These are phyloP conservation scores for Psilocybe mexicana DNA, from an alignment of 1,284 basidiomycete species.

Conservation along the genomic window DNA sequence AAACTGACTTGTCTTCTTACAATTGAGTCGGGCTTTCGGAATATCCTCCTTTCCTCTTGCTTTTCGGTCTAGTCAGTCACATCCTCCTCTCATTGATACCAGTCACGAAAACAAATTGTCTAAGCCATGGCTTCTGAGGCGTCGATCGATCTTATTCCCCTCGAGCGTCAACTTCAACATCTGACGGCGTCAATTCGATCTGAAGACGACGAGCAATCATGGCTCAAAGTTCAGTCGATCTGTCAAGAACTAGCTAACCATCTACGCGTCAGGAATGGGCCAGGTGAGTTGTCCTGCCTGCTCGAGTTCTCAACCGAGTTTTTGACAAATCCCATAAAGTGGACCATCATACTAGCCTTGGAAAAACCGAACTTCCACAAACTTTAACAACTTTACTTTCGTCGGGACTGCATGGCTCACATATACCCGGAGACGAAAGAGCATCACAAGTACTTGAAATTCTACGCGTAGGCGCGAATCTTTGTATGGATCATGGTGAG, in stretches of 20 bases:
- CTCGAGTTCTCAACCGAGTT: slow-evolving; percentile 2
- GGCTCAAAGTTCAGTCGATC: slow-evolving; percentile 52
- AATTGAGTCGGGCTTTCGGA: background rate
- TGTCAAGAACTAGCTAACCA: slow-evolving; percentile 62
- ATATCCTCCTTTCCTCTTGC: background rate
- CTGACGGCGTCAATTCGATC: slow-evolving; percentile 38
- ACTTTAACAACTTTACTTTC: slow-evolving; percentile 62
- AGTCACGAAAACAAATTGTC: background rate
- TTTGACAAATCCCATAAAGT: slow-evolving; percentile 37
- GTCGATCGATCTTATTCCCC: slow-evolving; percentile 28
- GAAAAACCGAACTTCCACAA: slow-evolving; percentile 61
- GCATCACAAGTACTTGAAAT: slow-evolving; percentile 61
- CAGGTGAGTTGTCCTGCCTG: slow-evolving; percentile 35
- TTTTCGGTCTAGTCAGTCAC: background rate
- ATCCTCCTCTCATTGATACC: background rate
- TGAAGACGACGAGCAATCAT: slow-evolving; percentile 38
- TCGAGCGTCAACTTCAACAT: slow-evolving; percentile 33
- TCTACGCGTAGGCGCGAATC: slow-evolving; percentile 73
- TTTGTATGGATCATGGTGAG: slow-evolving; percentile 80
- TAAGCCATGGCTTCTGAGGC: slow-evolving; percentile 16
- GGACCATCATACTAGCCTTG: slow-evolving; percentile 71
- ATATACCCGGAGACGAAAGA: slow-evolving; percentile 45
- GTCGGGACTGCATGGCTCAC: slow-evolving; percentile 49
- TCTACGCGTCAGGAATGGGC: slow-evolving; percentile 53
- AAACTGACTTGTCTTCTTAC: background rate